Percentiles rank a stretch among this genome's conserved stretches.
These are phyloP conservation scores for Starmera amethionina DNA, from an alignment of 805 yeast species.

Conservation along the genomic window DNA sequence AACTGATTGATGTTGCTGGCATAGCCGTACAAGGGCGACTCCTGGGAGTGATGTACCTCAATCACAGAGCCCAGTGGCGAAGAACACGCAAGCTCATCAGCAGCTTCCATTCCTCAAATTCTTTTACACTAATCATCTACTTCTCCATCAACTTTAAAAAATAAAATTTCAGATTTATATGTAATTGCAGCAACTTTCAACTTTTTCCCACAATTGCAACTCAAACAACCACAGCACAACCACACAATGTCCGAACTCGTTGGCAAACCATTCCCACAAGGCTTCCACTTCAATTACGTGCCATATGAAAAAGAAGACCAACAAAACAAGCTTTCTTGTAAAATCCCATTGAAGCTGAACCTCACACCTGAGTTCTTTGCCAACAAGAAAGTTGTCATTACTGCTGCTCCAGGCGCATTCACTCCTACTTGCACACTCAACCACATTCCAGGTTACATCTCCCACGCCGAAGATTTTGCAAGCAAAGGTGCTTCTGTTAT, in stretches of 20 bases:
- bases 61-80: constrained; percentile 2
- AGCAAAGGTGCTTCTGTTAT: constrained; percentile 48
- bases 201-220: not conserved
- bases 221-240: not conserved
- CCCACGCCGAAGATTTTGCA: constrained; percentile 38
- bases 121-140: no score
- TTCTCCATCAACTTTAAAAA: not conserved
- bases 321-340: constrained; percentile 15
- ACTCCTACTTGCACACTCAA: constrained; percentile 71
- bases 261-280: constrained; percentile 19
- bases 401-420: constrained; percentile 81
- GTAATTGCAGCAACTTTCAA: not conserved
- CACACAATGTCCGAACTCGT: constrained; percentile 9
- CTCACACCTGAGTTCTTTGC: constrained; percentile 16
- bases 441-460: constrained; percentile 62
- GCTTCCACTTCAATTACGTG: constrained; percentile 19
- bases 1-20: not conserved
- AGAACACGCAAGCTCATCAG: constrained; percentile 1
- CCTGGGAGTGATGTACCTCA: not conserved
- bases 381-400: constrained; percentile 41
- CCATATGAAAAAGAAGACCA: constrained; percentile 19
- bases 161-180: not conserved
- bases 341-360: constrained; percentile 15
- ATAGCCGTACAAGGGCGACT: not conserved
- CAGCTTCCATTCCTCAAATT: not conserved